Percentiles rank a stretch among this genome's conserved stretches.
phyloP scores from a whole-genome alignment of 345 rosid species.

The Linum usitatissimum region DNA sequence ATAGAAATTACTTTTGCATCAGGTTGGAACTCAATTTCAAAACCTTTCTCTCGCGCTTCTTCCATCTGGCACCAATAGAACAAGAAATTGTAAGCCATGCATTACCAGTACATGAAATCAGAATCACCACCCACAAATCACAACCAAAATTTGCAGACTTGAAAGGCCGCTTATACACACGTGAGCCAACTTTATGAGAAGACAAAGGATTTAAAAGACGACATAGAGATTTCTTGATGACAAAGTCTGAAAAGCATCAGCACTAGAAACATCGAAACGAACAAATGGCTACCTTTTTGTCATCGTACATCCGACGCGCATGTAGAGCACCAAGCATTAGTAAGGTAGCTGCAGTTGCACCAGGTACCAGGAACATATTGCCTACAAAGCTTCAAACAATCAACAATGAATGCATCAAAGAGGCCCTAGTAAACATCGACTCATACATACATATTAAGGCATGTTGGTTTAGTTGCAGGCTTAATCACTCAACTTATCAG shows the following conservation, averaged over 20 bases:
- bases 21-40: slow-evolving; percentile 68
- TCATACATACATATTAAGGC: neutral
- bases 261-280: neutral
- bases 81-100: slow-evolving; percentile 7
- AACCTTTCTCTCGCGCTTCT: slow-evolving; percentile 71
- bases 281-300: slow-evolving; percentile 49
- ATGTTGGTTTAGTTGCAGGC: neutral
- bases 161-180: neutral
- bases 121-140: neutral
- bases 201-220: no score
- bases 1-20: slow-evolving; percentile 50
- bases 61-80: slow-evolving; percentile 41
- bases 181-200: neutral
- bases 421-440: neutral
- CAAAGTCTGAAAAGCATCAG: neutral
- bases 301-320: slow-evolving; percentile 80
- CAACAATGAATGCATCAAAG: neutral
- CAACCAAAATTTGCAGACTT: neutral
- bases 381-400: slow-evolving; percentile 30
- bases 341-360: slow-evolving; percentile 81
- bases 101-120: slow-evolving; percentile 1
- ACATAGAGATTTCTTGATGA: no score
- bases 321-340: slow-evolving; percentile 98
- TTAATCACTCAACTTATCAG: neutral
- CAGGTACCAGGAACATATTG: slow-evolving; percentile 58